Base-by-base conservation (phyloP, 2,329 filamentous ascomycete species). In the Myriangium duriaei region DNA sequence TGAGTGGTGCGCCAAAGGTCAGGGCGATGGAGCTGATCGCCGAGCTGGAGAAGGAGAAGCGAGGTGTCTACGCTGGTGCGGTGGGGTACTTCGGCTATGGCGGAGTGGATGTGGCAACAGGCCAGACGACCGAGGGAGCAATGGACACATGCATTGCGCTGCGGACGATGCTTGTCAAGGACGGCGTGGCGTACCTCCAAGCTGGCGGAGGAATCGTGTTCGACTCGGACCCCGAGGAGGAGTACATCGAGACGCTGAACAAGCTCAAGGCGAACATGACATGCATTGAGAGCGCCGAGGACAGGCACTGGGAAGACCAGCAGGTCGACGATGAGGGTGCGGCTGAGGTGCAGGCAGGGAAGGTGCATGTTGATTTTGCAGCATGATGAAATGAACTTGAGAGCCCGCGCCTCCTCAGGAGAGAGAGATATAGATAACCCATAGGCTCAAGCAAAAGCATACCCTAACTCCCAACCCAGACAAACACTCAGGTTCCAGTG, bases 191-290 rank as follows among this genome's bases (percentile, higher is more conserved):
- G 3, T 96, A 95, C 63, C 69, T 98, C 45, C 91, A 98, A 58
- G 76, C 77, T 28, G 76, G 81, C 11, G 87, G 87, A 24, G 87
- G 87, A 18, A 94, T 95, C 52, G 87, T 94, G 30, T 94, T 88
- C 54, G 91, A 96, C 60, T 92, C 83, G 29, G 87, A 93, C 55
- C 81, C 72, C 21, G 80, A 81, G 51, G 84, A 95, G 47, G 91
- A 96, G 61, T 95, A 87, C 69, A 74, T 88, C 61, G 85, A 96
- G 72, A 95, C 92, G 47, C 84, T 91, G 65, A 96, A 98, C 67
- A 98, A 98, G 70, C 67, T 94, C 33, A 78, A 81, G 16, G 83
- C 85, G 31, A 93, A 93, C 58, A 85, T 92, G 67, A 74, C 81
- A 49, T 91, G 84, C 61, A 87, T 96, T 57, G 79, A 77, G 42